A percentile compares a stretch with the other conserved stretches of the same genome.
Evolutionary conservation across 306 rosid genomes (phyloP).

Genomic region (Lathyrus oleraceus): DNA sequence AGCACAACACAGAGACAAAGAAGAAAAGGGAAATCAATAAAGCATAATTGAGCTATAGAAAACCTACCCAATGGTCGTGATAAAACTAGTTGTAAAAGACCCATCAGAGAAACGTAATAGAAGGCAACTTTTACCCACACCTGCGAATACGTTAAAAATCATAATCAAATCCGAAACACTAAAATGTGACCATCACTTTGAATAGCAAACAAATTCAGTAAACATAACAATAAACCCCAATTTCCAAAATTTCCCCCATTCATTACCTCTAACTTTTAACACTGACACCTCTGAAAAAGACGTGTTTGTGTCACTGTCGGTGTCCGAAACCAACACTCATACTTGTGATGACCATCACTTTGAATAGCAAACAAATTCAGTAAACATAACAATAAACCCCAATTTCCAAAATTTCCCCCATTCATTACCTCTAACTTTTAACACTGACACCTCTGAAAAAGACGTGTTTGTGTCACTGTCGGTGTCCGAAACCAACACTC

Average conservation of each 20-base stretch:
- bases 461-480: no score
- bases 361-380: slow-evolving; percentile 16
- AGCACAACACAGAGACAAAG: slow-evolving; percentile 23
- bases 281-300: no score
- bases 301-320: no score
- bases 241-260: neutral
- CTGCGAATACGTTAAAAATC: slow-evolving; percentile 53
- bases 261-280: neutral
- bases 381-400: neutral
- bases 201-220: slow-evolving; percentile 10
- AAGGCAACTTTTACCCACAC: slow-evolving; percentile 99
- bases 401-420: neutral
- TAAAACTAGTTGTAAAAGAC: slow-evolving; percentile 96
- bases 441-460: no score
- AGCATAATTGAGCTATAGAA: slow-evolving; percentile 1
- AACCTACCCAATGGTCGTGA: slow-evolving; percentile 89
- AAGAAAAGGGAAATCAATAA: neutral
- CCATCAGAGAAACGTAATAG: slow-evolving; percentile 98
- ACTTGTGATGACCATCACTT: neutral
- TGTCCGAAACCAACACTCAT: no score
- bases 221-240: neutral
- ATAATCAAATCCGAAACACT: slow-evolving; percentile 19
- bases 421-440: neutral
- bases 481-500: no score
- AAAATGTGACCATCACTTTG: neutral